Evolutionary conservation across 1,284 basidiomycete genomes (phyloP).

Genomic region (Moesziomyces sp.): DNA sequence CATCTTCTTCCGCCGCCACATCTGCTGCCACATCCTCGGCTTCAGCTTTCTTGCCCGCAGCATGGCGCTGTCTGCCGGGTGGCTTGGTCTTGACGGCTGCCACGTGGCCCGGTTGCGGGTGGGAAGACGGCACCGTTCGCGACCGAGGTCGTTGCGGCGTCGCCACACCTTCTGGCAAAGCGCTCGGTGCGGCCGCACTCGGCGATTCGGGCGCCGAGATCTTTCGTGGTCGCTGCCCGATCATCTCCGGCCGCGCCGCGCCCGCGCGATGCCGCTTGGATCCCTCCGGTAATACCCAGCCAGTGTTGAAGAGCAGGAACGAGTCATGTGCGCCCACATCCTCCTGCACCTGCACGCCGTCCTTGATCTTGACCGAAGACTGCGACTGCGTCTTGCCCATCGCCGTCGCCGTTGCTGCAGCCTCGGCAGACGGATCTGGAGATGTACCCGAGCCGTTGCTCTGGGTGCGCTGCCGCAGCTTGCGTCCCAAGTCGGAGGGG

Average conservation of each 20-base stretch:
- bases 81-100: slow-evolving; percentile 3
- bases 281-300: slow-evolving; percentile 87
- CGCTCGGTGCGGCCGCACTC: slow-evolving; percentile 1
- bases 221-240: slow-evolving; percentile 41
- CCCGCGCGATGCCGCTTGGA: slow-evolving; percentile 37
- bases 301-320: slow-evolving; percentile 84
- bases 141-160: slow-evolving; percentile 31
- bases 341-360: slow-evolving; percentile 69
- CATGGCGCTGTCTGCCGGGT: slow-evolving; percentile 9
- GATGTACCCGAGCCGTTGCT: slow-evolving; percentile 11
- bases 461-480: slow-evolving; percentile 25
- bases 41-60: slow-evolving; percentile 1
- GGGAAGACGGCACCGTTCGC: slow-evolving; percentile 21
- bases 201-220: slow-evolving; percentile 48
- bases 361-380: slow-evolving; percentile 68
- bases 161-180: not conserved
- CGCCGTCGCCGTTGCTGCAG: not conserved
- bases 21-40: slow-evolving; percentile 2
- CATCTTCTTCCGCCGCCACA: slow-evolving; percentile 5
- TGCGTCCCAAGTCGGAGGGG: slow-evolving; percentile 5
- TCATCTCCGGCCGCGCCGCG: slow-evolving; percentile 28
- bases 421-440: not conserved
- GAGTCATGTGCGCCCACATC: slow-evolving; percentile 78
- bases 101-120: not conserved
- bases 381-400: slow-evolving; percentile 21